Evolutionary conservation across 768 basidiomycete genomes (phyloP).

Genomic region (Gloeostereum incarnatum): DNA sequence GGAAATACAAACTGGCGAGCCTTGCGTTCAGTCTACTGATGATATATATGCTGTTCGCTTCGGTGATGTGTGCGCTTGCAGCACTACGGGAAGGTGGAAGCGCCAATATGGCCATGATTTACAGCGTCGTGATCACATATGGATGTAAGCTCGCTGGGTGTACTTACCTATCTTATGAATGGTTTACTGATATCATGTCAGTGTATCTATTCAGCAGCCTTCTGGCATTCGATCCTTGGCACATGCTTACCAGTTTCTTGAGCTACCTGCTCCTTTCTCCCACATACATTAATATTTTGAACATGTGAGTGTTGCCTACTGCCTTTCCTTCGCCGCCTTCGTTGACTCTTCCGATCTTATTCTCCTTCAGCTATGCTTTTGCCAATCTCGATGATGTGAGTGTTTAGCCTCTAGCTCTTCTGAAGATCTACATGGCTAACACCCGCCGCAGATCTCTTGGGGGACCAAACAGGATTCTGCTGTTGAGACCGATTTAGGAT

Average conservation of each 20-base stretch:
- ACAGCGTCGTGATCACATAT: constrained; percentile 82
- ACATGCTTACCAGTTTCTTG: constrained; percentile 84
- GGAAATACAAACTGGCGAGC: constrained; percentile 80
- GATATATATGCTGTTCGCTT: constrained; percentile 76
- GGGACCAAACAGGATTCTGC: constrained; percentile 88
- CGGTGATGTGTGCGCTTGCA: constrained; percentile 70
- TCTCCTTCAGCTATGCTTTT: constrained; percentile 59
- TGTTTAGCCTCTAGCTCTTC: constrained; percentile 10
- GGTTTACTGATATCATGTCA: constrained; percentile 14
- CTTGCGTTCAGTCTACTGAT: constrained; percentile 71
- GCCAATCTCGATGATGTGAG: constrained; percentile 79
- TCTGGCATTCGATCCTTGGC: constrained; percentile 92
- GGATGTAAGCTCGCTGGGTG: constrained; percentile 41
- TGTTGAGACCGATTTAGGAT: constrained; percentile 71
- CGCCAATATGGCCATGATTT: constrained; percentile 67
- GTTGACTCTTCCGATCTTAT: constrained; percentile 12
- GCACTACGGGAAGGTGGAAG: constrained; percentile 59
- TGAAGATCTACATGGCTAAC: too few species aligned
- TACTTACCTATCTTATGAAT: neutral
- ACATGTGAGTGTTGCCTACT: constrained; percentile 56
- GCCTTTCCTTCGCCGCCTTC: neutral
- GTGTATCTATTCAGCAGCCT: constrained; percentile 73
- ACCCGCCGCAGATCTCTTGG: constrained; percentile 65
- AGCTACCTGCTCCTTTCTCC: constrained; percentile 87
- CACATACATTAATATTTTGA: constrained; percentile 67